Percentiles rank a stretch among this genome's conserved stretches.
Evolutionary conservation across 169 alveolate species (phyloP).

Genomic region (Plasmodium ovale): DNA sequence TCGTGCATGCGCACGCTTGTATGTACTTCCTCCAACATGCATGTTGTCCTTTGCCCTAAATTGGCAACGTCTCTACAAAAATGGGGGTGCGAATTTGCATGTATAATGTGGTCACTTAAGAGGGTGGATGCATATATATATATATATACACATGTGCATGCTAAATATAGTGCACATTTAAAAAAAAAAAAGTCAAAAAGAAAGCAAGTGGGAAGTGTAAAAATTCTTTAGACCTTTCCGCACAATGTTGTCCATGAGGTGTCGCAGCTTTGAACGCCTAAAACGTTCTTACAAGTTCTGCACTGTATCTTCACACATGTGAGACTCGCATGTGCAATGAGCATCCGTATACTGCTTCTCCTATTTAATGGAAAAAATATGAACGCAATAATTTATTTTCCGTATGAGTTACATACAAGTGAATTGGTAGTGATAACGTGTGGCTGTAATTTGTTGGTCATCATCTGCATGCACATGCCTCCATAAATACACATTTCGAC

Average conservation of each 20-base stretch:
- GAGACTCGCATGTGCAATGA: neutral
- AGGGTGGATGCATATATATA: neutral
- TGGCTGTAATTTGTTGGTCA: no score
- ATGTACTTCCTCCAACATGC: neutral
- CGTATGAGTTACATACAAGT: no score
- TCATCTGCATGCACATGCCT: no score
- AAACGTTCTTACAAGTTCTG: neutral
- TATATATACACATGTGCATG: neutral
- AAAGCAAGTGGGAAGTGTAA: neutral
- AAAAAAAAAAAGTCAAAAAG: neutral
- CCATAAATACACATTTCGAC: no score
- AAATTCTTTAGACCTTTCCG: neutral
- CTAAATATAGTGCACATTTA: neutral
- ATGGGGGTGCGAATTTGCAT: neutral
- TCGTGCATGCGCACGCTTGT: no score
- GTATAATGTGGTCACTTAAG: neutral
- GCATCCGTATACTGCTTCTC: neutral
- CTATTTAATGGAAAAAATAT: neutral
- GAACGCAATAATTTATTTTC: neutral
- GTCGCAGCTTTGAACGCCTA: neutral
- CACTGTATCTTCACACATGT: neutral
- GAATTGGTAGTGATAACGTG: no score
- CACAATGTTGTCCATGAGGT: neutral
- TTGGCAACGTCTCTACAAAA: no score
- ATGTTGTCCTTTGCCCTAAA: neutral